Percentiles rank a stretch among this genome's conserved stretches.
Conservation (phyloP, 2,329 filamentous ascomycete species). For the Domatiomyces catenatus region DNA sequence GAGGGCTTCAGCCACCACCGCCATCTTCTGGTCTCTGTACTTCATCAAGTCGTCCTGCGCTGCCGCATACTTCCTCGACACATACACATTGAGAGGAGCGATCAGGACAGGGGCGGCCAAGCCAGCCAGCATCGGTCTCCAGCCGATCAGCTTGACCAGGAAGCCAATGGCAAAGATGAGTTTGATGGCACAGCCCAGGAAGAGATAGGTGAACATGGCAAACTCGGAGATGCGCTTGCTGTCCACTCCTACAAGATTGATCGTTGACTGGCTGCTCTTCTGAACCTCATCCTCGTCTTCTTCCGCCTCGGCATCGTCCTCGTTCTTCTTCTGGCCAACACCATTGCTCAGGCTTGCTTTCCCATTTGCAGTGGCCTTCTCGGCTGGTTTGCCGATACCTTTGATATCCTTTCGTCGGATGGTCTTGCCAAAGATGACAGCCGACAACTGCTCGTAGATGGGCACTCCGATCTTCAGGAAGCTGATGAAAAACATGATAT, state of each 20-base stretch:
- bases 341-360: constrained; percentile 19
- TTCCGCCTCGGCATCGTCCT: constrained; percentile 24
- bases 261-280: constrained; percentile 52
- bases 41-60: constrained; percentile 61
- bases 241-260: constrained; percentile 69
- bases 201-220: constrained; percentile 48
- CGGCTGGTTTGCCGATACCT: constrained; percentile 30
- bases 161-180: constrained; percentile 52
- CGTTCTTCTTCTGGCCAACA: constrained; percentile 22
- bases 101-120: constrained; percentile 48
- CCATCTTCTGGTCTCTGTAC: constrained; percentile 58
- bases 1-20: constrained; percentile 59
- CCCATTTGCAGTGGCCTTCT: constrained; percentile 9
- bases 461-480: constrained; percentile 49
- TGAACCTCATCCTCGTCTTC: constrained; percentile 38
- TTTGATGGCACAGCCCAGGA: constrained; percentile 47
- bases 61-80: constrained; percentile 47
- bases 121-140: constrained; percentile 51
- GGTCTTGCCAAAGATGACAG: constrained; percentile 61
- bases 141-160: constrained; percentile 54
- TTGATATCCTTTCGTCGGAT: constrained; percentile 66
- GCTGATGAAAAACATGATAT: constrained; percentile 52
- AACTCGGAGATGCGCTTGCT: constrained; percentile 55
- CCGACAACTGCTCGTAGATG: constrained; percentile 52
- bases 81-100: constrained; percentile 52